phyloP scores from a whole-genome alignment of 306 rosid species.

The Purshia tridentata region DNA sequence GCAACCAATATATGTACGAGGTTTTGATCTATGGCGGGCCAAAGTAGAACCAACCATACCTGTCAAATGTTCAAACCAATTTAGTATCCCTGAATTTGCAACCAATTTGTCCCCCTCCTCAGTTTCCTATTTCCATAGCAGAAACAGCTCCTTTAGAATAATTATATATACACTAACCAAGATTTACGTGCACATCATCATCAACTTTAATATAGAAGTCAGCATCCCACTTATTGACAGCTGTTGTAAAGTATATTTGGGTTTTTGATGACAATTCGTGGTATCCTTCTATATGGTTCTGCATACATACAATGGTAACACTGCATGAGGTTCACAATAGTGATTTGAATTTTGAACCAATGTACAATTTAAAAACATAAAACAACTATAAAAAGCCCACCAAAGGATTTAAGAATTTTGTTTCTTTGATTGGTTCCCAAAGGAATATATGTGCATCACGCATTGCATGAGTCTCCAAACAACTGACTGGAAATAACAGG shows the following conservation, averaged over 20 bases:
- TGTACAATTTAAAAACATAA: not conserved
- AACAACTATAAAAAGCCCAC: conserved; percentile 2
- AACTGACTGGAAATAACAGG: conserved; percentile 7
- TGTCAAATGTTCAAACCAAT: conserved; percentile 19
- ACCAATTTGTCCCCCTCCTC: not conserved
- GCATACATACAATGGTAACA: conserved; percentile 21
- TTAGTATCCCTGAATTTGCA: conserved; percentile 5
- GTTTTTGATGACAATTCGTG: conserved; percentile 61
- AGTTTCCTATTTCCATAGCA: not conserved
- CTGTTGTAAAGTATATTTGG: conserved; percentile 49
- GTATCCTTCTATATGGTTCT: conserved; percentile 64
- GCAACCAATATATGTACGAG: conserved; percentile 60
- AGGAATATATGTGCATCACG: not conserved
- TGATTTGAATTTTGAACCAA: not conserved
- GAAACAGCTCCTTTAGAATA: not conserved
- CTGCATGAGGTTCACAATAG: conserved; percentile 3
- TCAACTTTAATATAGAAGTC: conserved; percentile 64
- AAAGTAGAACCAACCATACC: conserved; percentile 65
- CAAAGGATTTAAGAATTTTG: conserved; percentile 11
- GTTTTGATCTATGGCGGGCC: conserved; percentile 56
- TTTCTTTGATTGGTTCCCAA: conserved; percentile 4
- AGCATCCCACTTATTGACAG: conserved; percentile 62
- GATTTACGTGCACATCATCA: conserved; percentile 62
- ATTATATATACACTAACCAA: conserved; percentile 35
- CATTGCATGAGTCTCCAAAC: conserved; percentile 8